Percentiles rank a stretch among this genome's conserved stretches.
Conservation (phyloP, 768 basidiomycete species). For the Suillus variegatus region DNA sequence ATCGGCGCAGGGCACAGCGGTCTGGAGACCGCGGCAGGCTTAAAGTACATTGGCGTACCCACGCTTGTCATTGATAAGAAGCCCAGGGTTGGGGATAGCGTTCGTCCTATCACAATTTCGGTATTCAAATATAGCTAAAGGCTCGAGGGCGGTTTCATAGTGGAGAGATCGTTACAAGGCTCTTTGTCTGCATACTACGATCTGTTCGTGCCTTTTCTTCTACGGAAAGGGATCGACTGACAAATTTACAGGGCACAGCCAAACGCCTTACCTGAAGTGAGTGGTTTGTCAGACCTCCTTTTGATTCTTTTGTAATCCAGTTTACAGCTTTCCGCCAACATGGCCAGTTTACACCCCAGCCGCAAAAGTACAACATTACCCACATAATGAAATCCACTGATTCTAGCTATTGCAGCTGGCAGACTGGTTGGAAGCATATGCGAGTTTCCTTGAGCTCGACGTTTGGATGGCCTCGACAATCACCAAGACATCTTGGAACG, state of each 20-base stretch:
- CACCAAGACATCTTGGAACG: constrained; percentile 37
- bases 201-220: constrained; percentile 37
- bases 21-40: constrained; percentile 60
- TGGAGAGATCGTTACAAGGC: constrained; percentile 42
- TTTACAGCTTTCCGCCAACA: constrained; percentile 48
- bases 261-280: constrained; percentile 57
- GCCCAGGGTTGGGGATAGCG: constrained; percentile 49
- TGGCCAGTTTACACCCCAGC: constrained; percentile 58
- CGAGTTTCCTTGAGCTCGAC: constrained; percentile 57
- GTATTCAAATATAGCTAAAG: neutral
- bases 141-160: constrained; percentile 16
- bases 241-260: constrained; percentile 43
- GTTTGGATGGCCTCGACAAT: constrained; percentile 59
- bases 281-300: constrained; percentile 17
- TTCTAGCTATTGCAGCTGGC: constrained; percentile 43
- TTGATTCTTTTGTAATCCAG: neutral
- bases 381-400: neutral
- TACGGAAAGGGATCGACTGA: neutral
- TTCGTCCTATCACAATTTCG: constrained; percentile 10
- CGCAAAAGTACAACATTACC: constrained; percentile 37
- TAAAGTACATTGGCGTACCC: constrained; percentile 59
- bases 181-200: constrained; percentile 55
- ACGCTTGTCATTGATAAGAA: constrained; percentile 61
- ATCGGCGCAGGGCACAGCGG: constrained; percentile 71
- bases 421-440: constrained; percentile 67